These are phyloP conservation scores for Gossypium raimondii DNA, from an alignment of 345 rosid species.

Conservation along the genomic window DNA sequence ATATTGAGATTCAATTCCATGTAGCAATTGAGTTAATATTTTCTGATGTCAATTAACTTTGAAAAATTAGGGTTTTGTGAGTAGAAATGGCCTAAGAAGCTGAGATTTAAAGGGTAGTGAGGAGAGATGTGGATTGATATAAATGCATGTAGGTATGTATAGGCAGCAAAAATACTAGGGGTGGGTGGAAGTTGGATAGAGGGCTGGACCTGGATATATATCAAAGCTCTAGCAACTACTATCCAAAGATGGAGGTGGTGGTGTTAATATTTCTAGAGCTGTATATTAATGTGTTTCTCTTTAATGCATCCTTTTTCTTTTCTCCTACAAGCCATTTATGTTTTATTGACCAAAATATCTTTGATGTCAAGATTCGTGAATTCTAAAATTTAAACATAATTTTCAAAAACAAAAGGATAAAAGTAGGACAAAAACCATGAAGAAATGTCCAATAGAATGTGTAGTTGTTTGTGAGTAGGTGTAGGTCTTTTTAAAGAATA, in stretches of 20 bases:
- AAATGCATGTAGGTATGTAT: constrained; percentile 37
- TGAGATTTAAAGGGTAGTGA: constrained; percentile 21
- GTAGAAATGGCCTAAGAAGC: constrained; percentile 15
- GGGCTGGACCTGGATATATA: constrained; percentile 16
- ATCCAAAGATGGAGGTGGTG: neutral
- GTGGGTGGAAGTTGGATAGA: constrained; percentile 39
- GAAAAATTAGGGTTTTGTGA: constrained; percentile 7
- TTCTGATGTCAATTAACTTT: neutral
- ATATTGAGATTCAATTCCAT: neutral
- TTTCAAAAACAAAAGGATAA: no score
- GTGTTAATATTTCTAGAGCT: constrained; percentile 7
- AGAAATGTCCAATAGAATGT: neutral
- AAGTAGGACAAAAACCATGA: no score
- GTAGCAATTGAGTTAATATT: neutral
- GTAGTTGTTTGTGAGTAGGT: neutral
- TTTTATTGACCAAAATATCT: no score
- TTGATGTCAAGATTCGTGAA: no score
- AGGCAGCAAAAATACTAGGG: constrained; percentile 31
- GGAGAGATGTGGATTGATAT: constrained; percentile 34
- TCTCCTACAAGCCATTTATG: no score
- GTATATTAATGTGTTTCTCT: constrained; percentile 8
- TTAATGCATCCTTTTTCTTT: no score
- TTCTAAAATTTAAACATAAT: no score
- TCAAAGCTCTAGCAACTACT: constrained; percentile 25
- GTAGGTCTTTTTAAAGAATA: no score